Base-by-base conservation (phyloP, 1,284 basidiomycete species). In the Meira nashicola region DNA sequence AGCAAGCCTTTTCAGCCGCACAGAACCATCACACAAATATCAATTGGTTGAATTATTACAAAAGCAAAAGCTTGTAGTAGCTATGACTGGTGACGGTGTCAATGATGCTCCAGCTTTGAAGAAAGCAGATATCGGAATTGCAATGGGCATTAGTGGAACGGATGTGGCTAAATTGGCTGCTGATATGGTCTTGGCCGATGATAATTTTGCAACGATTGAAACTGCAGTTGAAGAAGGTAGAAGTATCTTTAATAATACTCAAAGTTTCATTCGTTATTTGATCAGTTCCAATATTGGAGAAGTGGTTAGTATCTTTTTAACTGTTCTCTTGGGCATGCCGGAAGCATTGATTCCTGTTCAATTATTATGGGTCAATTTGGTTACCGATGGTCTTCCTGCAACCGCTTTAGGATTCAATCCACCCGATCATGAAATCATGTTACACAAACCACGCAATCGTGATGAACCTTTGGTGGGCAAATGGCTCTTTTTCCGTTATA, bases 321-420 rank as follows among this genome's bases (percentile, higher is more conserved):
- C 94, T 2, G 94, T 97, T 23, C 83, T 97, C 49, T 83, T 97
- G 59, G 94, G 94, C 70, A 95, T 98, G 92, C 94, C 95, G 17
- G 95, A 98, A 80, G 94, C 94, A 56, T 82, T 98, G 62, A 96
- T 97, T 71, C 93, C 93, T 25, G 93, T 97, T 12, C 95, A 98
- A 83, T 83, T 98, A 47, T 86, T 98, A 50, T 97, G 93, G 92
- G 70, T 75, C 37, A 77, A 76, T 57, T 58, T 77, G 21, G 76
- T 77, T 11, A 75, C 73, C 14, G 92, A 94, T 81, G 94, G 92
- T 80, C 82, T 97, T 33, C 94, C 94, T 1, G 94, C 94, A 2
- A 96, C 93, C n/a, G 94, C 95, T 0, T 86, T 98, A 39, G 93
- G 94, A 44, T 97, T 98, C 83, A 97, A 98, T 80, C 93, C 92